These are phyloP conservation scores for Leersia perrieri DNA, from an alignment of 176 grass and related monocot genomes.

Conservation along the genomic window DNA sequence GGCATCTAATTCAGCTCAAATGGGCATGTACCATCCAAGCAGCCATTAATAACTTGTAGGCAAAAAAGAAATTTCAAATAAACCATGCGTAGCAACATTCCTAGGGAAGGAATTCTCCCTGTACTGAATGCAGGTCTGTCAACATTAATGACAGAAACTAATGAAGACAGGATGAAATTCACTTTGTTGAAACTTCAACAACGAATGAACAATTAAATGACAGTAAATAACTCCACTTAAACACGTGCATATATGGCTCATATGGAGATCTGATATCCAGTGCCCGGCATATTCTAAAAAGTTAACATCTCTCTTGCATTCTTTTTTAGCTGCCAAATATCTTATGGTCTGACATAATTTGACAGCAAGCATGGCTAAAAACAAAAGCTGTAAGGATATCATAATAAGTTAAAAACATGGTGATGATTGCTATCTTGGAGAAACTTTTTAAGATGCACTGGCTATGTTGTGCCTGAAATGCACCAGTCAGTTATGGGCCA, in stretches of 20 bases:
- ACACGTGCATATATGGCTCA: conserved; percentile 4
- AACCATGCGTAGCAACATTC: neutral
- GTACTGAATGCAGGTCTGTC: neutral
- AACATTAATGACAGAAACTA: neutral
- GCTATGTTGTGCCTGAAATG: conserved; percentile 30
- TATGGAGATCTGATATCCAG: neutral
- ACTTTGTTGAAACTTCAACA: neutral
- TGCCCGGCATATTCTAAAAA: neutral
- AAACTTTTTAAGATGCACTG: conserved; percentile 17
- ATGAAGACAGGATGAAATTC: neutral
- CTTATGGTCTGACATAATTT: neutral
- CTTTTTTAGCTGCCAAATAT: too few species aligned
- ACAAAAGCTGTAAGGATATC: neutral
- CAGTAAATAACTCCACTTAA: neutral
- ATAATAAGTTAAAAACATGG: conserved; percentile 8
- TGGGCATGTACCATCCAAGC: neutral
- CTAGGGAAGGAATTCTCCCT: conserved; percentile 10
- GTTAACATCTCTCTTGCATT: too few species aligned
- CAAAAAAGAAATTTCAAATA: conserved; percentile 16
- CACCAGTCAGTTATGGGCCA: conserved; percentile 32
- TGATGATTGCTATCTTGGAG: conserved; percentile 15
- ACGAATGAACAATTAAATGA: neutral
- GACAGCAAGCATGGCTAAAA: conserved; percentile 20
- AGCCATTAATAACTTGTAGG: neutral
- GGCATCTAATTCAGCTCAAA: conserved; percentile 32